A percentile compares a stretch with the other conserved stretches of the same genome.
phyloP scores from a whole-genome alignment of 352 stramenopile genomes.

The Phytophthora macrochlamydospora region DNA sequence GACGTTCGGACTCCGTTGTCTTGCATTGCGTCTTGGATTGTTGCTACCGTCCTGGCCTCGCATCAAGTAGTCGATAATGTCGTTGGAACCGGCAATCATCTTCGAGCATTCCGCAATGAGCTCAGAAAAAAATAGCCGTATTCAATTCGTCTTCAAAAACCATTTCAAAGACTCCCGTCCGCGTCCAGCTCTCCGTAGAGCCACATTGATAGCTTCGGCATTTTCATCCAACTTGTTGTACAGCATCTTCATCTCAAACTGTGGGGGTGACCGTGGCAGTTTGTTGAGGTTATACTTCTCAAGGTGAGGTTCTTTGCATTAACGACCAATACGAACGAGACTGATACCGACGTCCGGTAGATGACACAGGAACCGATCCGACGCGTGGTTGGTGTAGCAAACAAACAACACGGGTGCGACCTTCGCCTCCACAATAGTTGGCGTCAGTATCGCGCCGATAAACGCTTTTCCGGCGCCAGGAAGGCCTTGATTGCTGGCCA shows the following conservation, averaged over 20 bases:
- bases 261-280: slow-evolving; percentile 22
- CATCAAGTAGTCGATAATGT: slow-evolving; percentile 51
- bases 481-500: slow-evolving; percentile 84
- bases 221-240: slow-evolving; percentile 41
- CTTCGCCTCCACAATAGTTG: slow-evolving; percentile 58
- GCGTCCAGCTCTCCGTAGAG: slow-evolving; percentile 14
- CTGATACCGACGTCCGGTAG: slow-evolving; percentile 49
- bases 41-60: slow-evolving; percentile 23
- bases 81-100: slow-evolving; percentile 32
- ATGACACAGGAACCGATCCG: slow-evolving; percentile 91
- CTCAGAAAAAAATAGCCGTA: slow-evolving; percentile 37
- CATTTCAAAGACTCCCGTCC: slow-evolving; percentile 28
- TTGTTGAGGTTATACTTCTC: slow-evolving; percentile 47
- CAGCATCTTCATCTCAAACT: slow-evolving; percentile 32
- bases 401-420: slow-evolving; percentile 74
- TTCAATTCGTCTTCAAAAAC: slow-evolving; percentile 37
- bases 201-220: slow-evolving; percentile 21
- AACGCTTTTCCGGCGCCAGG: slow-evolving; percentile 86
- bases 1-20: slow-evolving; percentile 20
- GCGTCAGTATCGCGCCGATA: slow-evolving; percentile 78
- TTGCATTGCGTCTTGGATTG: slow-evolving; percentile 5
- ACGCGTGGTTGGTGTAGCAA: slow-evolving; percentile 92
- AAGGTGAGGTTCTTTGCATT: slow-evolving; percentile 63
- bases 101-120: slow-evolving; percentile 23
- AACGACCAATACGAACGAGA: slow-evolving; percentile 78